Percentiles rank a stretch among this genome's conserved stretches.
phyloP scores from a whole-genome alignment of 2,329 filamentous ascomycete genomes.

The Dactylonectria macrodidyma region DNA sequence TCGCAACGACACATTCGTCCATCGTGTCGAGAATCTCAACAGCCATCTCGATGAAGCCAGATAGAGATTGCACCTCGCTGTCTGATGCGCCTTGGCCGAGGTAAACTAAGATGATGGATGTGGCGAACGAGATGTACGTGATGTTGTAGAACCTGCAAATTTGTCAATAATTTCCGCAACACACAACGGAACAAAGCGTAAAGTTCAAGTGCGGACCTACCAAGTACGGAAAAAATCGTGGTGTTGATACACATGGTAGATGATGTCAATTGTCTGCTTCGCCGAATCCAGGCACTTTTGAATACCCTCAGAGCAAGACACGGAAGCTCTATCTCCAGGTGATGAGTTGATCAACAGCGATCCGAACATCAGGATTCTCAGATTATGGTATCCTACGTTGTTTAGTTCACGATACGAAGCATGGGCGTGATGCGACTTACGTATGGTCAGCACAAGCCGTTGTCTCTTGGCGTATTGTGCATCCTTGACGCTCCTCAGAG shows the following conservation, averaged over 20 bases:
- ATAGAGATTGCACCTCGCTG: slow-evolving; percentile 18
- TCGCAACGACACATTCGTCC: slow-evolving; percentile 29
- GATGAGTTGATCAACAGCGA: slow-evolving; percentile 23
- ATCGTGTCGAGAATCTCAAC: slow-evolving; percentile 30
- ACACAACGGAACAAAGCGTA: not conserved
- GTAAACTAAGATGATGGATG: slow-evolving; percentile 22
- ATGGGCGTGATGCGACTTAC: not conserved
- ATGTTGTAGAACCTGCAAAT: slow-evolving; percentile 27
- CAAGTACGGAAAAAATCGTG: slow-evolving; percentile 29
- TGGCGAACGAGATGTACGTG: slow-evolving; percentile 28
- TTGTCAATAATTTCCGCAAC: not conserved
- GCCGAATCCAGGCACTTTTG: slow-evolving; percentile 26
- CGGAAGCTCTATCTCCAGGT: slow-evolving; percentile 4
- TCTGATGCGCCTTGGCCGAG: slow-evolving; percentile 19
- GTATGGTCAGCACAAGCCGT: slow-evolving; percentile 24
- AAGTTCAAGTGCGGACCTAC: not conserved
- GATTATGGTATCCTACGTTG: slow-evolving; percentile 25
- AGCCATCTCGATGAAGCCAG: slow-evolving; percentile 17
- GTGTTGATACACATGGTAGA: slow-evolving; percentile 25
- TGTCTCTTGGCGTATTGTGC: slow-evolving; percentile 28
- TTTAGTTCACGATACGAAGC: not conserved
- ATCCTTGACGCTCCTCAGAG: slow-evolving; percentile 21
- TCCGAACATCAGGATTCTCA: slow-evolving; percentile 29
- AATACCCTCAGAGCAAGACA: slow-evolving; percentile 18
- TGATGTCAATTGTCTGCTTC: slow-evolving; percentile 28